These are phyloP conservation scores for Sarcomyxa edulis DNA, from an alignment of 768 basidiomycete genomes.

Conservation along the genomic window DNA sequence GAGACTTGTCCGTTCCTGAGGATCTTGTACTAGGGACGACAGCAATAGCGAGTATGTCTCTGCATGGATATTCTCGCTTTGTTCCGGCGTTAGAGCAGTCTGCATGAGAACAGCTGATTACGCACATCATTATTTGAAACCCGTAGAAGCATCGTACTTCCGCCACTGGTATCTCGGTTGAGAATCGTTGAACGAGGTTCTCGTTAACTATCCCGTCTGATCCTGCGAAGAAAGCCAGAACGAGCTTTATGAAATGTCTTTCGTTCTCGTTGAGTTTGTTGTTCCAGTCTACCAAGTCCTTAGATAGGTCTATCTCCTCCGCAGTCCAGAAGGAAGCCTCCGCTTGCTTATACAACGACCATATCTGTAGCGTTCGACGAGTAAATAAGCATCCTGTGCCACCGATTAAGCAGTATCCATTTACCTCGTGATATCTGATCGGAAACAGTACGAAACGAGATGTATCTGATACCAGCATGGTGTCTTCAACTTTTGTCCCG, in stretches of 20 bases:
- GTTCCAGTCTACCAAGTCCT: constrained; percentile 69
- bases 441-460: no score
- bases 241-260: constrained; percentile 68
- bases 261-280: constrained; percentile 64
- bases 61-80: constrained; percentile 80
- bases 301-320: constrained; percentile 70
- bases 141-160: constrained; percentile 82
- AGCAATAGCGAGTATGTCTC: constrained; percentile 81
- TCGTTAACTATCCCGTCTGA: constrained; percentile 82
- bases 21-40: constrained; percentile 72
- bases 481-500: no score
- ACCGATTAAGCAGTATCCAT: no score
- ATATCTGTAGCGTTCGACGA: constrained; percentile 42
- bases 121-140: constrained; percentile 90
- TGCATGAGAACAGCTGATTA: no score
- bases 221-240: constrained; percentile 79
- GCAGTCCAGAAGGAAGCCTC: no score
- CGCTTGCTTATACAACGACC: constrained; percentile 84
- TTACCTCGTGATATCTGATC: no score
- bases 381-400: no score
- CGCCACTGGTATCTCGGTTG: constrained; percentile 67
- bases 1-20: constrained; percentile 52
- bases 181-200: constrained; percentile 74
- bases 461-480: no score
- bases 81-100: no score